phyloP scores from a whole-genome alignment of 139 green algal species.

The Mesotaenium endlicherianum region DNA sequence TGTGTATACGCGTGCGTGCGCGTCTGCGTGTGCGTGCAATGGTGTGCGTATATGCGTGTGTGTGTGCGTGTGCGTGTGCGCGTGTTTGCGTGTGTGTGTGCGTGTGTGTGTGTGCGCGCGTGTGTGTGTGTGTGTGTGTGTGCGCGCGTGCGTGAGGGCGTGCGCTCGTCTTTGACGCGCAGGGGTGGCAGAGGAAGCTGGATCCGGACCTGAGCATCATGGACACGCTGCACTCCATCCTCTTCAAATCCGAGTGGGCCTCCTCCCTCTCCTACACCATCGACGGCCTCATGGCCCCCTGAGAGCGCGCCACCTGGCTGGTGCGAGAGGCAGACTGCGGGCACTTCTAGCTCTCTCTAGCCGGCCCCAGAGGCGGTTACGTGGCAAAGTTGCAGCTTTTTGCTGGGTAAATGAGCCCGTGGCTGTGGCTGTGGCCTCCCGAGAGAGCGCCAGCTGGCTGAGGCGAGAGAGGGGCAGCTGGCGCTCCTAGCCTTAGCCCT shows the following conservation, averaged over 20 bases:
- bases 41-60: neutral
- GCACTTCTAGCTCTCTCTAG: too few species aligned
- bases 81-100: neutral
- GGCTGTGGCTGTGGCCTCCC: too few species aligned
- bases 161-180: neutral
- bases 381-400: too few species aligned
- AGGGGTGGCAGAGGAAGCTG: constrained; percentile 52
- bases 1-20: too few species aligned
- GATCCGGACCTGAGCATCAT: constrained; percentile 52
- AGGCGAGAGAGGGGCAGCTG: too few species aligned
- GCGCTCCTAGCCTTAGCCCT: too few species aligned
- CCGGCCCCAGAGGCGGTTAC: too few species aligned
- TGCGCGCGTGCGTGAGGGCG: neutral
- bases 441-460: too few species aligned
- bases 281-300: constrained; percentile 44
- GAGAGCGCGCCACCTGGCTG: too few species aligned
- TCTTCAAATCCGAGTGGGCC: constrained; percentile 50
- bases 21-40: too few species aligned
- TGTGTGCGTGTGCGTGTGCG: neutral
- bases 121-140: neutral
- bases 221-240: constrained; percentile 39
- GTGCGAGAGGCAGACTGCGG: too few species aligned
- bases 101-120: neutral
- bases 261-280: constrained; percentile 33
- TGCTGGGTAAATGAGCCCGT: too few species aligned